Base-by-base conservation (phyloP, 1,284 basidiomycete genomes). In the Cryptococcus wingfieldii region DNA sequence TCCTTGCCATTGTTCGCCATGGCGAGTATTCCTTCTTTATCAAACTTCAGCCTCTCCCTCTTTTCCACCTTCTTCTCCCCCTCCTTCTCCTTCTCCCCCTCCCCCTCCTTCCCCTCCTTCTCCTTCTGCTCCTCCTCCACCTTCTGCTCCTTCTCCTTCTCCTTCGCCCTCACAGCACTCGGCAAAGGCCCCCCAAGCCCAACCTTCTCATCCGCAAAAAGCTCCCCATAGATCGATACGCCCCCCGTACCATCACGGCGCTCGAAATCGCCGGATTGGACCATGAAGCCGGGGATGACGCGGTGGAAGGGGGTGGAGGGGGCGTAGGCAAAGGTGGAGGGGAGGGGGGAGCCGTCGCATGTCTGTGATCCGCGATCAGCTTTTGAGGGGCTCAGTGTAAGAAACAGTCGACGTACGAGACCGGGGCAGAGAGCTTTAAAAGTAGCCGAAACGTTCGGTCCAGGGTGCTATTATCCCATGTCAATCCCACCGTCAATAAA, bases 1-100 rank as follows among this genome's bases (percentile, higher is more conserved):
- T 71, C 58, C 2, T 68, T 66, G 9, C 79, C 80, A 42, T 90
- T 85, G 71, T 95, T 96, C 48, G 92, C 90, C 90, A 91, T 25
- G 12, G 18, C 25, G 19, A 46, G 19, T 19, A 46, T 23, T 7
- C 44, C 44, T 16, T 14, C 23, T 46, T 46, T 46, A 13, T 46
- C 44, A 28, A 23, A 25, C 44, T 46, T 46, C 13, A 23, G 10
- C 81, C 90, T 68, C 62, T 93, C 93, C 81, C 92, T 94, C 78
- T 85, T 83, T 63, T 84, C 83, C 38, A 62, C 56, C 47, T 69
- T 70, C 61, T 55, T 55, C 28, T 53, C 50, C 25, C 59, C 59
- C 43, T 84, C 83, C 38, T 63, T 55, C 49, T 69, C 69, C 62
- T 55, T 55, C 28, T 53, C 50, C 18, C 56, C 31, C 1, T 4